Evolutionary conservation across 202 grass and related monocot species (phyloP).

Genomic region (Setaria viridis): DNA sequence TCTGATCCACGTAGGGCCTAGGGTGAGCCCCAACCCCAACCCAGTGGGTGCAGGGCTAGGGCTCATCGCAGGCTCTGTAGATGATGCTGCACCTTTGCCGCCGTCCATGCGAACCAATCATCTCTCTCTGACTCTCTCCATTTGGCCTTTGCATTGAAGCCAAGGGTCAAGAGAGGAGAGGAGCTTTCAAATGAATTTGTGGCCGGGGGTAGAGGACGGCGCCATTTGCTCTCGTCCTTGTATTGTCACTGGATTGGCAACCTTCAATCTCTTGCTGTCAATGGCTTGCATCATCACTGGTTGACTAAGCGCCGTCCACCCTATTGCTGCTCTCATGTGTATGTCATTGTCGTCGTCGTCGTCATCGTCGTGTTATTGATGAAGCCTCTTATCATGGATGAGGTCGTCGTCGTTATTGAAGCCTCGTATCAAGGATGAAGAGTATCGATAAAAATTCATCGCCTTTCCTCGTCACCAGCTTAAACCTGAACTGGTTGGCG

Average conservation of each 20-base stretch:
- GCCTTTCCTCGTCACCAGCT: no score
- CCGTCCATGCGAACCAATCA: constrained; percentile 45
- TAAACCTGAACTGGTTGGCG: background rate
- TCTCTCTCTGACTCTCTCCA: background rate
- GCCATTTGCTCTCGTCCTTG: background rate
- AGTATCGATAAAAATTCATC: background rate
- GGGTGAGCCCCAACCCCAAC: constrained; percentile 15
- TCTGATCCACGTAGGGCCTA: background rate
- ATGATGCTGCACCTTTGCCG: constrained; percentile 16
- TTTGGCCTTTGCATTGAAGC: constrained; percentile 36
- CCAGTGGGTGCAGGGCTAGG: constrained; percentile 21
- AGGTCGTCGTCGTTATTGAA: background rate
- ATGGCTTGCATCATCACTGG: background rate
- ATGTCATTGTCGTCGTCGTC: background rate
- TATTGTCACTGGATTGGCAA: constrained; percentile 4
- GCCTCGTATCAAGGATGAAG: background rate
- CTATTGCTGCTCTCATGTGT: background rate
- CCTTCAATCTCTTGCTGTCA: constrained; percentile 5
- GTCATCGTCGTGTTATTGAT: no score
- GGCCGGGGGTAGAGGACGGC: background rate
- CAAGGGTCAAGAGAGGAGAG: background rate
- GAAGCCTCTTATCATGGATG: background rate
- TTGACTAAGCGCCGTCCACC: background rate
- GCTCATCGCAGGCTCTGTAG: constrained; percentile 23
- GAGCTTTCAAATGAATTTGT: background rate